Base-by-base conservation (phyloP, 1,284 basidiomycete genomes). In the Wolfiporia cocos region DNA sequence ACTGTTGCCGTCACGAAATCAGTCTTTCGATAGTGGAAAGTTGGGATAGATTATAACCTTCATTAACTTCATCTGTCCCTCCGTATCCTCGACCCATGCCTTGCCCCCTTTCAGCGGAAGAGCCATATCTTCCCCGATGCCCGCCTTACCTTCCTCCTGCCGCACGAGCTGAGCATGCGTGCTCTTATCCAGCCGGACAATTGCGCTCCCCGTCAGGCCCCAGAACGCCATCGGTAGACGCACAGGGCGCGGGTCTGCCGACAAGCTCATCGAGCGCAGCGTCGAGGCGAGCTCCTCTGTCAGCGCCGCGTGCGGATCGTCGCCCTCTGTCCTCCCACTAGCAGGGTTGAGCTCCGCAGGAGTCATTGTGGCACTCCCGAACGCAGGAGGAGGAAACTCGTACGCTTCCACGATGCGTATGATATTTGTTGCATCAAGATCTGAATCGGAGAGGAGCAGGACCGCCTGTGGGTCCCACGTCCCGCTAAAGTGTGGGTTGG, bases 381-480 rank as follows among this genome's bases (percentile, higher is more conserved):
- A 76, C 5, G 56, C 51, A 15, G 73, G 70, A 14, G 80, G 78
- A 19, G 81, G 80, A 49, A 77, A 83, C 46, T 76, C 65, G 44
- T 67, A 71, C 2, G 70, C 73, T 47, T 77, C 71, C 2, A 75
- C 53, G 1, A 67, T 57, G 5, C 77, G 69, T 5, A 65, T 62
- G 19, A 60, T 44, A 1, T 46, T 31, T 6, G 29, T 20, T 7
- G 20, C 10, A 28, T 43, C 57, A 4, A 62, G 62, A 5, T 59
- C 55, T 2, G 63, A 63, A 47, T 76, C 73, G 1, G 68, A 68
- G 4, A 79, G 46, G 20, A 76, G 47, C 7, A 83, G 46, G 6
- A 95, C 79, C 2, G 81, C 72, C 34, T 73, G 67, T 0, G 91
- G 84, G 58, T 94, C 89, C 58, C 74, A 81, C 9, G 72, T 65